A percentile compares a stretch with the other conserved stretches of the same genome.
Evolutionary conservation across 2,329 filamentous ascomycete genomes (phyloP).

Genomic region (Macrophomina phaseolina): DNA sequence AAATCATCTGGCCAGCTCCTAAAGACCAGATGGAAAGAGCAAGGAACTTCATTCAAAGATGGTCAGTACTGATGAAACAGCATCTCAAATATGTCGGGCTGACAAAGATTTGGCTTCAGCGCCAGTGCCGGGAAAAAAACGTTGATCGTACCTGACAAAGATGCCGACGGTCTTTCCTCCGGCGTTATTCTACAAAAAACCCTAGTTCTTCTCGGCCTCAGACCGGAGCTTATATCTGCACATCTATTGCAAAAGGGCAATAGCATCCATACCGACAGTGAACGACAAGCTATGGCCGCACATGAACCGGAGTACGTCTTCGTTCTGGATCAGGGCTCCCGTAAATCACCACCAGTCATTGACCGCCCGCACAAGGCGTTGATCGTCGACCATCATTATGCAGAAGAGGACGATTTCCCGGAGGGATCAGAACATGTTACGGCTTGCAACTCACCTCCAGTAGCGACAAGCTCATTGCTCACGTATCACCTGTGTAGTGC

Average conservation of each 20-base stretch:
- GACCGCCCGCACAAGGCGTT: conserved; percentile 57
- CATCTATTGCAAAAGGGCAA: conserved; percentile 66
- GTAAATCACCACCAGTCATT: conserved; percentile 60
- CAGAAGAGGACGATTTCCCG: conserved; percentile 61
- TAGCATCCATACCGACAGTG: conserved; percentile 61
- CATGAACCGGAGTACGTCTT: conserved; percentile 65
- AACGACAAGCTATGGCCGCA: conserved; percentile 59
- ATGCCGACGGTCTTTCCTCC: conserved; percentile 69
- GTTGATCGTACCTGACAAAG: conserved; percentile 71
- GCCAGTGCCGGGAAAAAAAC: conserved; percentile 57
- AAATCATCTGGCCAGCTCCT: conserved; percentile 63
- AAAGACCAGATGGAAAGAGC: conserved; percentile 61
- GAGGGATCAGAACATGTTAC: conserved; percentile 61
- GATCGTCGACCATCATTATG: conserved; percentile 70
- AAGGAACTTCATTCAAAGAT: conserved; percentile 62
- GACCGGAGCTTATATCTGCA: conserved; percentile 58
- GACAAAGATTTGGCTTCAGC: conserved; percentile 43
- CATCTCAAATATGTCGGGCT: neutral
- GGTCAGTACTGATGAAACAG: conserved; percentile 47
- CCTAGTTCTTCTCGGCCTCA: conserved; percentile 63
- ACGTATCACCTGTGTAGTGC: conserved; percentile 68
- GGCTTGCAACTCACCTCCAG: conserved; percentile 67
- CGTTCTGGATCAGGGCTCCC: conserved; percentile 69
- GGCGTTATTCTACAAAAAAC: conserved; percentile 68
- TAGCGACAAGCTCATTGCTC: conserved; percentile 68